Percentiles rank a stretch among this genome's conserved stretches.
These are phyloP conservation scores for Bipolaris cookei DNA, from an alignment of 2,329 filamentous ascomycete species.

Conservation along the genomic window DNA sequence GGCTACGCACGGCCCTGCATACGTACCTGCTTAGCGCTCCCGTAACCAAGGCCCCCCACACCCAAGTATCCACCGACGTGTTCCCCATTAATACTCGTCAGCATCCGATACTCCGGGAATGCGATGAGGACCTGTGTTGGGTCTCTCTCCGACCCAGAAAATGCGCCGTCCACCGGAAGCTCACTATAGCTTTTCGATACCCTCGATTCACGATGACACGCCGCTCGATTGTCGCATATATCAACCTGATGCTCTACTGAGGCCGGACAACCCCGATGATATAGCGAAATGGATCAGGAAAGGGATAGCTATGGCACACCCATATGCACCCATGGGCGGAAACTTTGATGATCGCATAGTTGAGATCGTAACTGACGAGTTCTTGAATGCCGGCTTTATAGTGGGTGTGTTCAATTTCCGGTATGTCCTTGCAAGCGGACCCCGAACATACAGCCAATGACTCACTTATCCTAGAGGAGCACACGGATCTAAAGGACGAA, in stretches of 20 bases:
- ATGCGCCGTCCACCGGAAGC: slow-evolving; percentile 39
- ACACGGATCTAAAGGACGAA: slow-evolving; percentile 73
- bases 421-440: slow-evolving; percentile 52
- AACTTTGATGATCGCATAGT: slow-evolving; percentile 84
- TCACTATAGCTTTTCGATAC: slow-evolving; percentile 72
- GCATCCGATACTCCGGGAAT: slow-evolving; percentile 20
- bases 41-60: not conserved
- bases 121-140: slow-evolving; percentile 30
- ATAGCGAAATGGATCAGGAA: slow-evolving; percentile 46
- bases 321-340: slow-evolving; percentile 87
- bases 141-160: slow-evolving; percentile 34
- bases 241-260: slow-evolving; percentile 55
- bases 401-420: slow-evolving; percentile 93
- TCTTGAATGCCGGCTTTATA: slow-evolving; percentile 74
- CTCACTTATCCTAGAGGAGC: slow-evolving; percentile 68
- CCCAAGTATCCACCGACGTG: not conserved
- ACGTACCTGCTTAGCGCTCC: not conserved
- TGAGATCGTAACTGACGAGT: slow-evolving; percentile 64
- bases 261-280: slow-evolving; percentile 3
- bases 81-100: not conserved
- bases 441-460: not conserved
- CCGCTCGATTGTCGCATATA: slow-evolving; percentile 83
- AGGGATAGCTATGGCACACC: slow-evolving; percentile 79
- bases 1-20: not conserved
- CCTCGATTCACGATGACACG: slow-evolving; percentile 80